Evolutionary conservation across 2,329 filamentous ascomycete genomes (phyloP).

Genomic region (Aspergillus bombycis): DNA sequence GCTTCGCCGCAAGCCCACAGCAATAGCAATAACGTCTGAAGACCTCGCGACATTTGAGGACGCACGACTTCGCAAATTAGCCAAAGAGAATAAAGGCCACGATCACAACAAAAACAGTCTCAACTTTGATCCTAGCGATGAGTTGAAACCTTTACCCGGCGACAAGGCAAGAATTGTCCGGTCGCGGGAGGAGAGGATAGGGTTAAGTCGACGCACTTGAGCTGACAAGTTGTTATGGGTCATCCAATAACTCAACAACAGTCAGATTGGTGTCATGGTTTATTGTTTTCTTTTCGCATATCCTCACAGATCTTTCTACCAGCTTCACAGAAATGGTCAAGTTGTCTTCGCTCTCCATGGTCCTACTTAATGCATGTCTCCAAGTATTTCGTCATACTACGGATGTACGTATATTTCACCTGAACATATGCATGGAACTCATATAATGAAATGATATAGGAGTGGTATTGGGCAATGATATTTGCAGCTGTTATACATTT

Average conservation of each 20-base stretch:
- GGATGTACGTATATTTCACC: neutral
- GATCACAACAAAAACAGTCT: constrained; percentile 25
- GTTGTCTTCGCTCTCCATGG: neutral
- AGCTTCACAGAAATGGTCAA: too few relatives aligned
- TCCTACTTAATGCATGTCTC: neutral
- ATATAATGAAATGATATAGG: neutral
- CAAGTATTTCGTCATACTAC: neutral
- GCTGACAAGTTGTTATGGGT: neutral
- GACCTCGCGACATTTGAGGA: constrained; percentile 54
- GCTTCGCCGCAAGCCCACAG: constrained; percentile 56
- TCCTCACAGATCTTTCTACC: neutral
- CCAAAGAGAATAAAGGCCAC: constrained; percentile 30
- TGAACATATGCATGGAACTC: neutral
- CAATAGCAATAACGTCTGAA: constrained; percentile 53
- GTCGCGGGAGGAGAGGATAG: constrained; percentile 51
- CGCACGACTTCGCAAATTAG: constrained; percentile 35
- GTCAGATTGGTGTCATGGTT: neutral
- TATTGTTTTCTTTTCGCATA: neutral
- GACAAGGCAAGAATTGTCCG: constrained; percentile 53
- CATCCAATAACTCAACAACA: neutral
- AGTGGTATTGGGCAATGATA: neutral
- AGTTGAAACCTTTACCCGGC: constrained; percentile 53
- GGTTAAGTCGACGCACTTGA: constrained; percentile 33
- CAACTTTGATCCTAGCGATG: constrained; percentile 51
- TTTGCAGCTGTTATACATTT: neutral